Evolutionary conservation across 345 rosid species (phyloP).

Genomic region (Psidium guajava): DNA sequence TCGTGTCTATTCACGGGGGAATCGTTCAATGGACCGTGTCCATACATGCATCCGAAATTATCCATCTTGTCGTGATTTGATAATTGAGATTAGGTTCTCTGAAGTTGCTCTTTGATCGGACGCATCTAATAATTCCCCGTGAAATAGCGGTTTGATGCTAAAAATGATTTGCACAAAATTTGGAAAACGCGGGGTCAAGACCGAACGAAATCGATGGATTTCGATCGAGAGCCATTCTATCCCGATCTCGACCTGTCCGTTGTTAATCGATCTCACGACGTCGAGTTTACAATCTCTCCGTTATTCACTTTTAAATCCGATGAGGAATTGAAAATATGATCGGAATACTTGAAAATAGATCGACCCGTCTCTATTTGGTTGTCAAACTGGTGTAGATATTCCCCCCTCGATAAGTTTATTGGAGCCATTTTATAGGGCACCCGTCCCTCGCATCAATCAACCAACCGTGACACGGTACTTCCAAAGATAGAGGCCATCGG

Average conservation of each 20-base stretch:
- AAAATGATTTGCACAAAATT: neutral
- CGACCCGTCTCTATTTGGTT: neutral
- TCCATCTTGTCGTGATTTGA: neutral
- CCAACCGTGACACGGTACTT: neutral
- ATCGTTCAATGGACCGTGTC: neutral
- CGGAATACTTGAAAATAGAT: neutral
- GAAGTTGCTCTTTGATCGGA: neutral
- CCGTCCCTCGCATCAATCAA: neutral
- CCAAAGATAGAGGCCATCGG: neutral
- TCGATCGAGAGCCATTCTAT: neutral
- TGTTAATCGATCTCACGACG: neutral
- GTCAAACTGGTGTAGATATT: too few relatives aligned
- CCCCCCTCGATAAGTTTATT: neutral
- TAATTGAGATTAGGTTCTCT: neutral
- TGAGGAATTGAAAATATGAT: neutral
- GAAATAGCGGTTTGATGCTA: neutral
- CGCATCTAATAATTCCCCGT: neutral
- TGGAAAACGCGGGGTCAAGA: neutral
- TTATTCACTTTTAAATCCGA: neutral
- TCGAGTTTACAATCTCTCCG: neutral
- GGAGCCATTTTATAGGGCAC: neutral
- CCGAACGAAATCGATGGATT: neutral
- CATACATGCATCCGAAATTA: neutral
- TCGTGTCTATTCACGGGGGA: neutral
- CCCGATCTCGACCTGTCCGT: neutral